These are phyloP conservation scores for Euclidium syriacum DNA, from an alignment of 345 rosid species.

Conservation along the genomic window DNA sequence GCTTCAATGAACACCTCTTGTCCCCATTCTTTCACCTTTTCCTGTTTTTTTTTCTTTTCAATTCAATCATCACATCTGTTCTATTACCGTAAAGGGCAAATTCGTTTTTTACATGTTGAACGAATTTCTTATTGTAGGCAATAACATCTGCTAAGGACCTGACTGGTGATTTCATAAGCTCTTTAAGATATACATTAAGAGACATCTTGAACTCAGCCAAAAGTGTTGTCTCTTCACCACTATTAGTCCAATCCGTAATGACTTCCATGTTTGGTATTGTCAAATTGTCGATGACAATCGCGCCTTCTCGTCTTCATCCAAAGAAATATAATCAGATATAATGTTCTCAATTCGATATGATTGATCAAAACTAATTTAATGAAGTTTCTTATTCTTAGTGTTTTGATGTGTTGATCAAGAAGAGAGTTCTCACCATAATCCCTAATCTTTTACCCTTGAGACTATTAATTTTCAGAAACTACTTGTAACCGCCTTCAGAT, in stretches of 20 bases:
- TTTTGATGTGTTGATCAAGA: slow-evolving; percentile 36
- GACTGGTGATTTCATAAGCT: slow-evolving; percentile 45
- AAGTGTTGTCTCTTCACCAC: slow-evolving; percentile 37
- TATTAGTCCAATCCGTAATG: slow-evolving; percentile 4
- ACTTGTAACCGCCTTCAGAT: slow-evolving; percentile 41
- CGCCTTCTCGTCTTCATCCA: slow-evolving; percentile 44
- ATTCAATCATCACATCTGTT: background rate
- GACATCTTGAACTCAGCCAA: slow-evolving; percentile 54
- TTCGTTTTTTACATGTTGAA: slow-evolving; percentile 31
- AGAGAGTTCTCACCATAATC: slow-evolving; percentile 35
- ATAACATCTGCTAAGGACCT: slow-evolving; percentile 55
- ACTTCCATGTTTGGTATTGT: slow-evolving; percentile 34
- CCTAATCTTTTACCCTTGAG: slow-evolving; percentile 47
- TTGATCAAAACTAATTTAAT: background rate
- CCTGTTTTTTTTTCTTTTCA: slow-evolving; percentile 32
- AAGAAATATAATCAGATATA: background rate
- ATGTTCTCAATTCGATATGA: background rate
- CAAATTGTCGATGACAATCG: slow-evolving; percentile 41
- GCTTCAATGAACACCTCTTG: slow-evolving; percentile 43
- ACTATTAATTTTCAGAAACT: slow-evolving; percentile 37
- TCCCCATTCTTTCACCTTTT: slow-evolving; percentile 41
- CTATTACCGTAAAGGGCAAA: background rate
- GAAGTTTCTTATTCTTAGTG: too few species aligned
- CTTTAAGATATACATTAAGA: slow-evolving; percentile 44
- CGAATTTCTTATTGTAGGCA: slow-evolving; percentile 41